These are phyloP conservation scores for Ciborinia camelliae DNA, from an alignment of 2,329 filamentous ascomycete genomes.

Conservation along the genomic window DNA sequence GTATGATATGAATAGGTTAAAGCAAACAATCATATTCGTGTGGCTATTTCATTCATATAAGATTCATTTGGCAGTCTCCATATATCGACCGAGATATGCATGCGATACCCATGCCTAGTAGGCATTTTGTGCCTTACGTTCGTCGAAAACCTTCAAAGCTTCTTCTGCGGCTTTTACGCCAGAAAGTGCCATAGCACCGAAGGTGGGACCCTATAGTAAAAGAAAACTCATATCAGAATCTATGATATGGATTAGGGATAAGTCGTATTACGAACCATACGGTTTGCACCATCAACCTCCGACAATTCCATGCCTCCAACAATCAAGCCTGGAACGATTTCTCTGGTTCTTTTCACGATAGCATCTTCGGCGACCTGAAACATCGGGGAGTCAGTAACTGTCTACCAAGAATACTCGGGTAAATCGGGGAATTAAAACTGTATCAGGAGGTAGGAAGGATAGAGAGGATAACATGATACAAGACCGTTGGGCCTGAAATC, in stretches of 20 bases:
- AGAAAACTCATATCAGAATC: not conserved
- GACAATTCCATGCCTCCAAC: conserved; percentile 94
- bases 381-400: not conserved
- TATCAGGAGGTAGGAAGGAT: not conserved
- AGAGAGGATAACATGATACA: too few species aligned
- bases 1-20: not conserved
- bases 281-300: conserved; percentile 85
- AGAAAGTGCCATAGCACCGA: conserved; percentile 82
- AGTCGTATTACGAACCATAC: conserved; percentile 60
- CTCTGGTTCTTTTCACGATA: conserved; percentile 87
- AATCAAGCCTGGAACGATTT: conserved; percentile 82
- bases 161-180: conserved; percentile 92
- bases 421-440: too few species aligned
- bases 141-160: conserved; percentile 71
- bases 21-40: not conserved
- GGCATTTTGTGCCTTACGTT: conserved; percentile 74
- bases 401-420: too few species aligned
- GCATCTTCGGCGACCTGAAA: conserved; percentile 69
- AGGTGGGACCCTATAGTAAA: conserved; percentile 62
- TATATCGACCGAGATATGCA: not conserved
- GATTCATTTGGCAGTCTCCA: not conserved
- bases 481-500: not conserved
- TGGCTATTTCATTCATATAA: not conserved
- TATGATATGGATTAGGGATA: not conserved
- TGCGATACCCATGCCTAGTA: conserved; percentile 18